Evolutionary conservation across 768 basidiomycete species (phyloP).

Genomic region (Epithele typhae): DNA sequence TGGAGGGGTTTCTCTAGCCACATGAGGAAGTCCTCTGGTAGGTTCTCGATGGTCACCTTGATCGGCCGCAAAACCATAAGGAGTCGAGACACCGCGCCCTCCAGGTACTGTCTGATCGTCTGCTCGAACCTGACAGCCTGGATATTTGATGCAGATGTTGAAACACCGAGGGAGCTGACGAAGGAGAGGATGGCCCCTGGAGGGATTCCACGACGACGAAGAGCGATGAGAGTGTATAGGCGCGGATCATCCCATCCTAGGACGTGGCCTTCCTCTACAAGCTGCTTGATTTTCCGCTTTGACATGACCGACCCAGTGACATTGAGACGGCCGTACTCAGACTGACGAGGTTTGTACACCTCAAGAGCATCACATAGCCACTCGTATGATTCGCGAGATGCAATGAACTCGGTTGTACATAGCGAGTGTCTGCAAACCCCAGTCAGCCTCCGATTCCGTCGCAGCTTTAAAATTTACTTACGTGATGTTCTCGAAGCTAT

Average conservation of each 20-base stretch:
- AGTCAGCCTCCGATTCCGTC: too few species aligned
- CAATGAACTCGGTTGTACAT: constrained; percentile 94
- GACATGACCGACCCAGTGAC: constrained; percentile 95
- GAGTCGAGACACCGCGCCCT: constrained; percentile 80
- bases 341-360: constrained; percentile 95
- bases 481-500: constrained; percentile 99
- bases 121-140: constrained; percentile 90
- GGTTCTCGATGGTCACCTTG: constrained; percentile 87
- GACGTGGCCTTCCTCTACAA: constrained; percentile 84
- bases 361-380: constrained; percentile 99
- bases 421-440: constrained; percentile 88
- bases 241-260: constrained; percentile 97
- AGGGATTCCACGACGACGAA: constrained; percentile 93
- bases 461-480: constrained; percentile 46
- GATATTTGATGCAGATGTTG: constrained; percentile 78
- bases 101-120: constrained; percentile 81
- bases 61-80: constrained; percentile 90
- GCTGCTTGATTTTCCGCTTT: constrained; percentile 88
- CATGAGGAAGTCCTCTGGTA: constrained; percentile 78
- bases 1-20: constrained; percentile 90
- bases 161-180: constrained; percentile 92
- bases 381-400: constrained; percentile 95
- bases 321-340: constrained; percentile 91
- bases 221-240: constrained; percentile 92
- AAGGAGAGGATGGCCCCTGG: constrained; percentile 93